These are phyloP conservation scores for Aspergillus piperis DNA, from an alignment of 2,329 filamentous ascomycete species.

Conservation along the genomic window DNA sequence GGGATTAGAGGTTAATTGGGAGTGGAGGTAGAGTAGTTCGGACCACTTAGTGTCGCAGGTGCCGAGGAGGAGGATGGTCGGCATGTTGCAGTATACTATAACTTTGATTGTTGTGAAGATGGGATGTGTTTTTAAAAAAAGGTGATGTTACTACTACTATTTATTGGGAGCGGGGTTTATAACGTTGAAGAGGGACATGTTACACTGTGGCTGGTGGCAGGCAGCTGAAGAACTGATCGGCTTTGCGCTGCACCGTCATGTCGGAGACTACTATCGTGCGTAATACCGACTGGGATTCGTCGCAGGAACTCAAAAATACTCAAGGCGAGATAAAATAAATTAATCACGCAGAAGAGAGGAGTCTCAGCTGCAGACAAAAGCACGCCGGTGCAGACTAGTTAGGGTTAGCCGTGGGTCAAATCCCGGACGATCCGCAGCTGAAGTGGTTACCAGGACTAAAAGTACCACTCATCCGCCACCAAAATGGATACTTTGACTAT, in stretches of 20 bases:
- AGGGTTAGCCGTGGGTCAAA: not conserved
- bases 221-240: no score
- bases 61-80: conserved; percentile 58
- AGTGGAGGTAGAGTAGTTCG: conserved; percentile 59
- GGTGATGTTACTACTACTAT: no score
- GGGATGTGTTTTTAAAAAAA: not conserved
- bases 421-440: not conserved
- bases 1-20: conserved; percentile 44
- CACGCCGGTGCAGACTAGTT: not conserved
- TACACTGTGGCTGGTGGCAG: no score
- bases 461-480: no score
- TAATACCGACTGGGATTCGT: no score
- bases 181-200: no score
- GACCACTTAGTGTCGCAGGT: conserved; percentile 67
- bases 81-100: conserved; percentile 14
- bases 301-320: no score
- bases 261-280: no score
- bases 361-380: no score
- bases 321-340: not conserved
- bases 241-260: no score
- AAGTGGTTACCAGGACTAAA: not conserved
- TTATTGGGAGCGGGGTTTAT: not conserved
- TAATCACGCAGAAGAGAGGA: not conserved
- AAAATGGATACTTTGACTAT: no score
- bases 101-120: not conserved